Percentiles rank a stretch among this genome's conserved stretches.
phyloP scores from a whole-genome alignment of 2,329 filamentous ascomycete genomes.

The Cladorrhinum sp. region DNA sequence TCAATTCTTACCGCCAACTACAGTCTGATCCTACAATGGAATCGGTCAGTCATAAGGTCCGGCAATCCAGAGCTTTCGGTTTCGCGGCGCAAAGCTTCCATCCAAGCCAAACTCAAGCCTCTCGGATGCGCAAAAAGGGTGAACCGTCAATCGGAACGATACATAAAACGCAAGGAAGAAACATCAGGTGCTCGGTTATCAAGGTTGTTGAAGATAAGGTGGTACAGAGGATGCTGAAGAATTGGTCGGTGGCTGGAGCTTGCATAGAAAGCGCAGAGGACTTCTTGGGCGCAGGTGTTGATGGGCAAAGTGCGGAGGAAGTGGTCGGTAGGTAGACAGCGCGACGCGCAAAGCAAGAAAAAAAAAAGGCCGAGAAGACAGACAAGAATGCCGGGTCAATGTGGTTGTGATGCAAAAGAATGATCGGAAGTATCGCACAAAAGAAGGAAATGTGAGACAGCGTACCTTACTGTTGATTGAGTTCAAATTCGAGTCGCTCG shows the following conservation, averaged over 20 bases:
- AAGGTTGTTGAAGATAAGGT: not conserved
- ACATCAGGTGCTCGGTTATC: no score
- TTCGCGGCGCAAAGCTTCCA: no score
- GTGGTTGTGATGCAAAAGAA: not conserved
- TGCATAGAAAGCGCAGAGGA: no score
- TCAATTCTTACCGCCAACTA: not conserved
- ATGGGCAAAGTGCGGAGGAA: no score
- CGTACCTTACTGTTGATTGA: not conserved
- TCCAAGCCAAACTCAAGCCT: no score
- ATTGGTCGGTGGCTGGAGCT: no score
- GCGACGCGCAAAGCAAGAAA: not conserved
- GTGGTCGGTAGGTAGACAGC: not conserved
- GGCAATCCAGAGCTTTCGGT: not conserved
- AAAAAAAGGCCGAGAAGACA: not conserved
- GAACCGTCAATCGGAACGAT: not conserved
- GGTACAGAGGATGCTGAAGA: not conserved
- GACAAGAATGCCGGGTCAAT: not conserved
- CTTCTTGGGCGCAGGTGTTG: no score
- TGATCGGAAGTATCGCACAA: no score
- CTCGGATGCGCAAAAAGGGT: no score
- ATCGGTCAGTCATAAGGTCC: not conserved
- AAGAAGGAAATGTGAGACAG: not conserved
- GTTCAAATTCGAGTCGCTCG: not conserved
- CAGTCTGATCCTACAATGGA: not conserved
- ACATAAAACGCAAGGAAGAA: not conserved